Evolutionary conservation across 2,329 filamentous ascomycete species (phyloP), one percentile per base, ranked within the genome.

Genomic region (Tolypocladium ophioglossoides): DNA sequence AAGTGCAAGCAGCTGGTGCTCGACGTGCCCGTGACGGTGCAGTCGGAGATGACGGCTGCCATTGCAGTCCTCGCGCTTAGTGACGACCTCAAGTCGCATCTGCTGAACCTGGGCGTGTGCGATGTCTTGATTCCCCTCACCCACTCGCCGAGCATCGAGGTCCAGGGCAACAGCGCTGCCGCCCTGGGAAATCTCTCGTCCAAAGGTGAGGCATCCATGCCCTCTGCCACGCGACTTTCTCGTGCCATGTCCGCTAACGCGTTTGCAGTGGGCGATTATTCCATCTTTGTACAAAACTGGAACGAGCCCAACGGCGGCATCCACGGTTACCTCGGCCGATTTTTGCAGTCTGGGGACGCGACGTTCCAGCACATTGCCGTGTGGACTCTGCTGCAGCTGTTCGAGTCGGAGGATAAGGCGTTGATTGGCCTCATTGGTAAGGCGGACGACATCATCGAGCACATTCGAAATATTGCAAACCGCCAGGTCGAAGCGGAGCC

Each of bases 351-450:
- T 59, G 92, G 91, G 41, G 94, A 99, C 67, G 85, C 94, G 1
- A 99, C 94, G 0, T 99, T 99, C 78, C 94, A 99, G 72, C 94
- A 99, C 68, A 99, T 99, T 66, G 94, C 94, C 51, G 96, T 97
- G 59, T 99, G 94, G 94, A 99, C 94, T 1, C 74, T 99, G 50
- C 80, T 99, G 4, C 94, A 99, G 68, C 80, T 99, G 3, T 85
- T 99, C 51, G 94, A 99, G 72, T 96, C 92, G 0, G 91, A 95
- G 68, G 92, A 99, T 67, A 85, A 88, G 72, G 86, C 84, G 54
- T 78, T 99, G n/a, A 87, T 96, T 58, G 85, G 85, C 51, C 83
- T 90, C 50, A 96, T 99, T 62, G 85, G 89, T 63, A 88, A 92
- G 66, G 91, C 91, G 2, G 88, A 92, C 59, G 90, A 96, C 60